Percentiles rank a stretch among this genome's conserved stretches.
phyloP scores from a whole-genome alignment of 176 grass and related monocot species.

The Lolium multiflorum region DNA sequence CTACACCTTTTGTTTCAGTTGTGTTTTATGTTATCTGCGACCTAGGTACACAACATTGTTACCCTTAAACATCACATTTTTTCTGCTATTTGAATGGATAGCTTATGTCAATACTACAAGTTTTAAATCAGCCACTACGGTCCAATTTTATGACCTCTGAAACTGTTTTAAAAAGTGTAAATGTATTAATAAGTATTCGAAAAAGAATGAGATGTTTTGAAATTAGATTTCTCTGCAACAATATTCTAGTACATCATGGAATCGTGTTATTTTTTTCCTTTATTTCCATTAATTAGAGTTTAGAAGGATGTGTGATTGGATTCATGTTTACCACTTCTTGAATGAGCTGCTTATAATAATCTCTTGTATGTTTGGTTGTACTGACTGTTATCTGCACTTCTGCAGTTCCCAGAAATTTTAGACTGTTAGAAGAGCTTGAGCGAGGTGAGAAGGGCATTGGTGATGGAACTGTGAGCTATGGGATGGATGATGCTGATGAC shows the following conservation, averaged over 20 bases:
- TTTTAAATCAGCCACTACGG: background rate
- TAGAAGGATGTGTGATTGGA: background rate
- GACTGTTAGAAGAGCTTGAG: slow-evolving; percentile 80
- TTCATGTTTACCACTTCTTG: slow-evolving; percentile 16
- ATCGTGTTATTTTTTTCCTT: background rate
- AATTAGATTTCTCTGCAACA: background rate
- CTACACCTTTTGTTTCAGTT: background rate
- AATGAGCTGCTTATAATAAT: slow-evolving; percentile 18
- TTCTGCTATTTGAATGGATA: slow-evolving; percentile 11
- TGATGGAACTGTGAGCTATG: slow-evolving; percentile 91
- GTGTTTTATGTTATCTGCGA: background rate
- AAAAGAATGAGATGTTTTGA: background rate
- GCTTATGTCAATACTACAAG: background rate
- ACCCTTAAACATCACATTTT: background rate
- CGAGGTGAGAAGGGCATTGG: slow-evolving; percentile 85
- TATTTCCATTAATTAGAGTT: background rate
- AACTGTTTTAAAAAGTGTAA: background rate
- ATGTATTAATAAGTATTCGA: background rate
- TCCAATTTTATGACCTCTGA: background rate
- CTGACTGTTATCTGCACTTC: slow-evolving; percentile 49
- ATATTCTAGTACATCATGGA: background rate
- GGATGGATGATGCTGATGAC: slow-evolving; percentile 92
- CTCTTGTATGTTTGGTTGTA: slow-evolving; percentile 25
- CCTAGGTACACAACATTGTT: background rate
- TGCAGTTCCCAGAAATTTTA: slow-evolving; percentile 88